Percentiles rank a stretch among this genome's conserved stretches.
phyloP scores from a whole-genome alignment of 2,329 filamentous ascomycete genomes.

The Colletotrichum sp. region DNA sequence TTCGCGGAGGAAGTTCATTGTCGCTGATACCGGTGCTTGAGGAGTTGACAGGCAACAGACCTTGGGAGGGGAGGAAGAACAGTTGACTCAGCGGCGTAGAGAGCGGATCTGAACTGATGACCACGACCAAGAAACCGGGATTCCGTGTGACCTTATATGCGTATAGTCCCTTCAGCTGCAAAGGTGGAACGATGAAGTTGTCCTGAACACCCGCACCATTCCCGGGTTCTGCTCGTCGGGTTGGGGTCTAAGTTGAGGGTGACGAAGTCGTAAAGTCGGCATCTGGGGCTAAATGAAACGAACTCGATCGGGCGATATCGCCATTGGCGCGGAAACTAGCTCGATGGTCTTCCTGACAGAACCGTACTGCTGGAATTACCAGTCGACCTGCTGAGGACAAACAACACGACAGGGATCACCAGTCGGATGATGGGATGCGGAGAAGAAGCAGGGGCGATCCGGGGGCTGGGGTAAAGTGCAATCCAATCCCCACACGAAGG shows the following conservation, averaged over 20 bases:
- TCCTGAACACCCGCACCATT: not conserved
- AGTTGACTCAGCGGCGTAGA: not conserved
- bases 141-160: not conserved
- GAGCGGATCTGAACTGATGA: not conserved
- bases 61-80: not conserved
- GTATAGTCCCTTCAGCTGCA: not conserved
- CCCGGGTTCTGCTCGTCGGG: not conserved
- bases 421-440: slow-evolving; percentile 7
- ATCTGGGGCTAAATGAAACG: not conserved
- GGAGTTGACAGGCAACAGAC: not conserved
- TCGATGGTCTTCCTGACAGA: not conserved
- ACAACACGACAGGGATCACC: not conserved
- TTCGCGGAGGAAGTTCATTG: slow-evolving; percentile 28
- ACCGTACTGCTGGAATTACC: not conserved
- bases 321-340: slow-evolving; percentile 2
- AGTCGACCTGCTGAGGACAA: not conserved
- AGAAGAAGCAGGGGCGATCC: slow-evolving; percentile 8
- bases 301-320: not conserved
- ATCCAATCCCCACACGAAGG: not conserved
- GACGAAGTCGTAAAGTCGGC: not conserved
- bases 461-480: slow-evolving; percentile 12
- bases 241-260: not conserved
- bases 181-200: not conserved
- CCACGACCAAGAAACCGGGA: not conserved
- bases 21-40: not conserved